phyloP scores from a whole-genome alignment of 805 yeast genomes.

The Starmerella roubikii region DNA sequence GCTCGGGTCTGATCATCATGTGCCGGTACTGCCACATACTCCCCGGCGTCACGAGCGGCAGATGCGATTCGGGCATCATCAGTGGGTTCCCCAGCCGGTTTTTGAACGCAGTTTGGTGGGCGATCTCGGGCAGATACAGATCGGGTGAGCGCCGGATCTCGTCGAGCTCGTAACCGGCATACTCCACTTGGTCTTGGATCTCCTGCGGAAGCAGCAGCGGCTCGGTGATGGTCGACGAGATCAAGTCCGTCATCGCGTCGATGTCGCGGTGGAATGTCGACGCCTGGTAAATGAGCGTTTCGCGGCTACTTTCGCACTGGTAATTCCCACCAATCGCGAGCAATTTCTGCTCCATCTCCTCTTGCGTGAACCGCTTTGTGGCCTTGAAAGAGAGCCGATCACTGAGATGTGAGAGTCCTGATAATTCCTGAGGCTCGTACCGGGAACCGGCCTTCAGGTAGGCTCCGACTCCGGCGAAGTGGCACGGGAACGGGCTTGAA shows the following conservation, averaged over 20 bases:
- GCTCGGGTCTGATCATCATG: conserved; percentile 60
- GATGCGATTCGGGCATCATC: conserved; percentile 59
- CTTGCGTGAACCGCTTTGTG: conserved; percentile 32
- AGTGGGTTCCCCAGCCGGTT: conserved; percentile 78
- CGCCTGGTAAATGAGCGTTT: conserved; percentile 85
- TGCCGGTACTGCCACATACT: conserved; percentile 48
- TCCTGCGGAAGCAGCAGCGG: conserved; percentile 62
- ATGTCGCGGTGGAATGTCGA: conserved; percentile 81
- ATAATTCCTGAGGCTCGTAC: conserved; percentile 45
- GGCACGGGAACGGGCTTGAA: conserved; percentile 76
- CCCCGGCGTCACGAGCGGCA: conserved; percentile 40
- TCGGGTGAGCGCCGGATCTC: conserved; percentile 80
- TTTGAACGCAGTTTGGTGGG: conserved; percentile 70
- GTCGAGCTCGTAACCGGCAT: conserved; percentile 68
- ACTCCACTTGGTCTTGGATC: conserved; percentile 53
- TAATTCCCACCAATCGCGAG: conserved; percentile 84
- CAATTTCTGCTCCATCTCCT: conserved; percentile 59
- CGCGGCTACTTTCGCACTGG: conserved; percentile 86
- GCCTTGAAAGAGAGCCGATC: conserved; percentile 65
- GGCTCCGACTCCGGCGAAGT: conserved; percentile 80
- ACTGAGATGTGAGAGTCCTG: conserved; percentile 70
- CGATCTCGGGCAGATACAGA: conserved; percentile 72
- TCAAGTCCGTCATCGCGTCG: conserved; percentile 58
- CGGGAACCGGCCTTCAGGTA: conserved; percentile 87
- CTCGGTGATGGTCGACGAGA: conserved; percentile 62